Evolutionary conservation across 805 yeast genomes (phyloP), one percentile per base, ranked within the genome.

Genomic region (Alloascoidea hylecoeti): DNA sequence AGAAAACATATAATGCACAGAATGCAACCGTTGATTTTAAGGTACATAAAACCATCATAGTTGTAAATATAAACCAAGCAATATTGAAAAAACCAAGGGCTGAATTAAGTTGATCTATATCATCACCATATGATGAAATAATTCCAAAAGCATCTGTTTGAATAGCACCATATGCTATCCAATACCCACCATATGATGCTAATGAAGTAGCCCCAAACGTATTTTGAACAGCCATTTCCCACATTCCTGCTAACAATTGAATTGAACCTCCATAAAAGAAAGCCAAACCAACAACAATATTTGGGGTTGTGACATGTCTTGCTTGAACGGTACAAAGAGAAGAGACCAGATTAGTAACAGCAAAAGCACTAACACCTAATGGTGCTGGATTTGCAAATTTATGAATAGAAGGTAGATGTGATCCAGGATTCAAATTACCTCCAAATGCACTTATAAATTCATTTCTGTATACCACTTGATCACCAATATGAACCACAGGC

Each of bases 371-470:
- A 36, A 77, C 51, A 5, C 83, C 84, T 33, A 76, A 55, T 4
- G 83, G 80, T 27, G 77, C 77, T 12, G 83, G 80, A 50, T 75
- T 75, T 35, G 72, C 83, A 46, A 76, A 64, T 44, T 66, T 66
- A 47, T 77, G 75, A 5, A 60, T 51, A 13, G 89, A 68, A 3
- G 72, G 68, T 15, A n/a, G 70, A 65, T 18, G 72, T 55, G 40
- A 63, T 35, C 64, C 84, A 89, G 16, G 92, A 84, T 43, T 74
- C 71, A 49, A 77, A 58, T 14, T 77, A 64, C 74, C 92, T 88
- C 56, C 88, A 88, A 41, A 39, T 6, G 38, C 40, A 18, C 37
- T 32, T 15, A 40, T 17, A n/a, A 39, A 66, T 40, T 78, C 86
- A 17, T 62, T 62, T 39, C 71, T 71, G 39, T 72, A 64, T 53